A percentile compares a stretch with the other conserved stretches of the same genome.
Conservation (phyloP, 345 rosid genomes). For the Gossypium australe region DNA sequence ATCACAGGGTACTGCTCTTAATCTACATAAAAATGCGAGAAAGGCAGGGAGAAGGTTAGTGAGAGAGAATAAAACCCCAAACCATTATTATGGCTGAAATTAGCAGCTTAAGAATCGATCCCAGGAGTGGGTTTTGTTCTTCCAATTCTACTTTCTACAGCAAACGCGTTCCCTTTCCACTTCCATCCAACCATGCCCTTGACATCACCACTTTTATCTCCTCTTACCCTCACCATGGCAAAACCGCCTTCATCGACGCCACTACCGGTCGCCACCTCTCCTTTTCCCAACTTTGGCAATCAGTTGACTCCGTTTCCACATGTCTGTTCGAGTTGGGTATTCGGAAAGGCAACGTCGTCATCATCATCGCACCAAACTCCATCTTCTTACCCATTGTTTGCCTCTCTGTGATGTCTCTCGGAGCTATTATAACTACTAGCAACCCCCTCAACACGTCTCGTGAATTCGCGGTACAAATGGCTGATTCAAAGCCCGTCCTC, state of each 20-base stretch:
- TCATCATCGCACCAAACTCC: constrained; percentile 88
- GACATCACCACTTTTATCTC: neutral
- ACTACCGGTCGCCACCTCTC: neutral
- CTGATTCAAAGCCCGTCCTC: constrained; percentile 59
- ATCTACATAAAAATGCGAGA: too few species aligned
- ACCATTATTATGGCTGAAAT: too few species aligned
- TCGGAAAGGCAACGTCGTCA: constrained; percentile 74
- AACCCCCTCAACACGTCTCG: constrained; percentile 72
- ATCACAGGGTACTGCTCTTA: too few species aligned
- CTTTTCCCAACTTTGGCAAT: neutral
- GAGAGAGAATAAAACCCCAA: neutral
- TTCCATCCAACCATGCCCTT: neutral
- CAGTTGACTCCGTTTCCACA: constrained; percentile 51
- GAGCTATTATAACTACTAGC: constrained; percentile 82
- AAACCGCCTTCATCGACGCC: neutral
- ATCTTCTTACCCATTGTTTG: constrained; percentile 81
- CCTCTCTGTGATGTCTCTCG: constrained; percentile 90
- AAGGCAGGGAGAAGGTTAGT: neutral
- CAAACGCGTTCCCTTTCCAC: neutral
- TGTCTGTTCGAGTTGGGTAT: constrained; percentile 63
- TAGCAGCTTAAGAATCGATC: neutral
- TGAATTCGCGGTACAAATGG: constrained; percentile 61
- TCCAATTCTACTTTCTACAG: neutral
- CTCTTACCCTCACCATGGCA: neutral
- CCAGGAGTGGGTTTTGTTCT: neutral